These are phyloP conservation scores for Fragaria vesca DNA, from an alignment of 306 rosid species.

Conservation along the genomic window DNA sequence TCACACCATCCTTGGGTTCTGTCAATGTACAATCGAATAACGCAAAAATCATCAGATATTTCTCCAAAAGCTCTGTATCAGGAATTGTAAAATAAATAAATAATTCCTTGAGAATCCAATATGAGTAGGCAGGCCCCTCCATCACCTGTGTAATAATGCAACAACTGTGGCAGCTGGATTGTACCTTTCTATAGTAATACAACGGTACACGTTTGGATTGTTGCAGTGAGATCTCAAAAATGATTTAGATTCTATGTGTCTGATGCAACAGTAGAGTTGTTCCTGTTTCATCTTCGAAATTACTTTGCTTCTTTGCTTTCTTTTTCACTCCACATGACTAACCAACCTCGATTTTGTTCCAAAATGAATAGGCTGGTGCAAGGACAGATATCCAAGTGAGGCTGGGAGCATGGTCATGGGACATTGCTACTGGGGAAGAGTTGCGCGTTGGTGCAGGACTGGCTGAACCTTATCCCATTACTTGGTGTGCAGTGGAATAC, in stretches of 20 bases:
- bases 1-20: constrained; percentile 8
- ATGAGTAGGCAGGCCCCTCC: constrained; percentile 11
- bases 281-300: constrained; percentile 5
- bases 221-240: constrained; percentile 25
- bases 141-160: constrained; percentile 14
- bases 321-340: constrained; percentile 26
- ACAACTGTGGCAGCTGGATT: constrained; percentile 27
- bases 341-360: constrained; percentile 17
- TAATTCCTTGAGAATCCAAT: not conserved
- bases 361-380: constrained; percentile 57
- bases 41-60: not conserved
- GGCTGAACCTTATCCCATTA: constrained; percentile 75
- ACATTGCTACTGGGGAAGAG: constrained; percentile 77
- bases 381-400: constrained; percentile 48
- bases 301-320: constrained; percentile 5
- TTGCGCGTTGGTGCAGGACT: constrained; percentile 94
- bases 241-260: constrained; percentile 9
- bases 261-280: constrained; percentile 12
- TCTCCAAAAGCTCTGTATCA: constrained; percentile 2
- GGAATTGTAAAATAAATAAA: not conserved
- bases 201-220: constrained; percentile 10
- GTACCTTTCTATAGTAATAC: constrained; percentile 6
- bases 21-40: not conserved
- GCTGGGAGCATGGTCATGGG: constrained; percentile 98
- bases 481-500: constrained; percentile 96